Evolutionary conservation across 1,139 yeast species (phyloP), one percentile per base, ranked within the genome.

Genomic region (Debaryomyces nepalensis): DNA sequence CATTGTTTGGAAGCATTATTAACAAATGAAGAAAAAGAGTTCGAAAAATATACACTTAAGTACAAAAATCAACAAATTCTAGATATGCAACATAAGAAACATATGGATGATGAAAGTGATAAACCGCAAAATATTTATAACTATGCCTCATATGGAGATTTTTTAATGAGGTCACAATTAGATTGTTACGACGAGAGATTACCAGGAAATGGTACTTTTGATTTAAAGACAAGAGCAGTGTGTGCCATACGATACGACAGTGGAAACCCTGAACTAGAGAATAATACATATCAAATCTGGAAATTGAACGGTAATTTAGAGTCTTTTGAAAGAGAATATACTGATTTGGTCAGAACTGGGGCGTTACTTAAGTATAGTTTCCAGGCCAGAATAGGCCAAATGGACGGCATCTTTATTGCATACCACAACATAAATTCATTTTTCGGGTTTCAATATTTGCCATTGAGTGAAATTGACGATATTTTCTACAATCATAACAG

Each of bases 401-500:
- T 93, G 99, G 97, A 91, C 62, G 99, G 99, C 5, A 89, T 93
- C 4, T 90, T 87, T 52, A 73, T 93, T 18, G 97, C 97, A 0
- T 93, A 85, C 59, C 99, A 93, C 64, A 93, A 90, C 59, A 76
- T 90, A 42, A 75, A 80, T 32, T 72, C 82, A 34, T 79, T 91
- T 57, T 87, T 93, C 63, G 99, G 98, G 3, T 93, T 90, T 64
- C 93, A 90, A 61, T 93, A 93, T 61, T 63, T 93, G 20, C 93
- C 96, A 1, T 65, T 90, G 38, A 66, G 70, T 4, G 87, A 84
- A 29, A 76, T 93, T 49, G 97, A 93, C 59, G 58, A 61, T 37
- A 53, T 70, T 1, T 68, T 63, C 38, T 71, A 63, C 45, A 57
- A 58, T 42, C 46, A 51, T 19, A 40, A 44, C 12, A 46, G 47